Percentiles rank a stretch among this genome's conserved stretches.
Evolutionary conservation across 2,329 filamentous ascomycete species (phyloP).

Genomic region (Penicillium frequentans): DNA sequence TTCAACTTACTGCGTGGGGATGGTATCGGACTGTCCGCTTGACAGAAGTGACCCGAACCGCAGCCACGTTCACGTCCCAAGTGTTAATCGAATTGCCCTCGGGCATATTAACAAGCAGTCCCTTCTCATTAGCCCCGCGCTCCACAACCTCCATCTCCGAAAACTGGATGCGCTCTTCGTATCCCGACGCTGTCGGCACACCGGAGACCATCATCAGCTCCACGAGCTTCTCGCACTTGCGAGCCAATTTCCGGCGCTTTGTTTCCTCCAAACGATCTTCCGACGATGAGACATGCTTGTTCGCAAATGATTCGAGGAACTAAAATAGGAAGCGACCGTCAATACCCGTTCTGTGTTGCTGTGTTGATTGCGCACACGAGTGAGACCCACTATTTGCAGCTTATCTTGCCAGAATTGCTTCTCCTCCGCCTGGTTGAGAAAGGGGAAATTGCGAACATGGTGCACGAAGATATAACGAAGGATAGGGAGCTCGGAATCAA

Average conservation of each 20-base stretch:
- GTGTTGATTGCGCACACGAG: not conserved
- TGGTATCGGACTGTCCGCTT: constrained; percentile 88
- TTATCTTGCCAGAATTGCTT: constrained; percentile 99
- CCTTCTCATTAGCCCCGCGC: constrained; percentile 85
- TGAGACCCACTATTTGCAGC: constrained; percentile 74
- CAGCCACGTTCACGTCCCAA: constrained; percentile 95
- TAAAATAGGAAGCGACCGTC: constrained; percentile 35
- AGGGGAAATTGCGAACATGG: constrained; percentile 96
- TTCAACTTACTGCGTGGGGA: constrained; percentile 73
- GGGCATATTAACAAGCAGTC: constrained; percentile 80
- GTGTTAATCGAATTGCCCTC: constrained; percentile 91
- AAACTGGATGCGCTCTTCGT: constrained; percentile 95
- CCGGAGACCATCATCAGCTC: constrained; percentile 99
- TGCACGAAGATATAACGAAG: constrained; percentile 96
- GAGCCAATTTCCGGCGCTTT: constrained; percentile 85
- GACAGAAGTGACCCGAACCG: constrained; percentile 74
- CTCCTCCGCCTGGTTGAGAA: constrained; percentile 92
- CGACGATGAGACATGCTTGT: constrained; percentile 94
- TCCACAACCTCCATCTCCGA: constrained; percentile 97
- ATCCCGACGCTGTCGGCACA: constrained; percentile 90
- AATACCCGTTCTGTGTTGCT: not conserved
- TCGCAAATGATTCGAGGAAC: constrained; percentile 97
- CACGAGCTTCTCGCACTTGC: constrained; percentile 92
- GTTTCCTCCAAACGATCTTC: constrained; percentile 96
- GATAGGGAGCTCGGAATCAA: constrained; percentile 91